phyloP scores from a whole-genome alignment of 192 early-diverging fungal species.

The Backusella macrospora region DNA sequence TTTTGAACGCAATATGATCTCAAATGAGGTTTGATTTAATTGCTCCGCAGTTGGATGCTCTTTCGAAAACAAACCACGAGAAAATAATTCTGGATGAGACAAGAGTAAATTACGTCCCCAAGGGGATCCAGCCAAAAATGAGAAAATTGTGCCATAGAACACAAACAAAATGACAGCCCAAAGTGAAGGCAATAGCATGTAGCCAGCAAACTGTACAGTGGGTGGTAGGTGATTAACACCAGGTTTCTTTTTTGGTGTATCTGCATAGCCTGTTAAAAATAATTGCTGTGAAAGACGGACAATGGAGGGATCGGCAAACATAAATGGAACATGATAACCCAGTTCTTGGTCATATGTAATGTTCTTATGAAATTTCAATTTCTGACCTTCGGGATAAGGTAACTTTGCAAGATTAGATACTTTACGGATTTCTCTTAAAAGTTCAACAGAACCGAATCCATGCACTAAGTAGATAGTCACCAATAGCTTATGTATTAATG shows the following conservation, averaged over 20 bases:
- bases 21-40: conserved; percentile 57
- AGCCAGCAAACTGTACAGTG: conserved; percentile 64
- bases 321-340: conserved; percentile 53
- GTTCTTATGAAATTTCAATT: conserved; percentile 46
- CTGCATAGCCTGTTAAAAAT: conserved; percentile 49
- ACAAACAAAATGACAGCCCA: conserved; percentile 26
- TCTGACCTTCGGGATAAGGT: conserved; percentile 50
- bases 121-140: conserved; percentile 47
- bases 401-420: conserved; percentile 44
- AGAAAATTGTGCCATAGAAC: conserved; percentile 42
- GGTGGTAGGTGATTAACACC: conserved; percentile 40
- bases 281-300: conserved; percentile 58
- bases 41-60: conserved; percentile 58
- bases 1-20: conserved; percentile 52
- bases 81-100: conserved; percentile 60
- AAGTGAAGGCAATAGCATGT: conserved; percentile 54
- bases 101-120: conserved; percentile 60
- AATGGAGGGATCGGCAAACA: conserved; percentile 56
- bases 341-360: conserved; percentile 53
- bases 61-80: conserved; percentile 59
- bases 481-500: neutral
- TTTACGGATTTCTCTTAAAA: conserved; percentile 49
- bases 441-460: conserved; percentile 46
- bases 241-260: conserved; percentile 34
- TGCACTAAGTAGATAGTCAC: conserved; percentile 37